Base-by-base conservation (phyloP, 2,329 filamentous ascomycete genomes). In the Acrocalymma vagum region DNA sequence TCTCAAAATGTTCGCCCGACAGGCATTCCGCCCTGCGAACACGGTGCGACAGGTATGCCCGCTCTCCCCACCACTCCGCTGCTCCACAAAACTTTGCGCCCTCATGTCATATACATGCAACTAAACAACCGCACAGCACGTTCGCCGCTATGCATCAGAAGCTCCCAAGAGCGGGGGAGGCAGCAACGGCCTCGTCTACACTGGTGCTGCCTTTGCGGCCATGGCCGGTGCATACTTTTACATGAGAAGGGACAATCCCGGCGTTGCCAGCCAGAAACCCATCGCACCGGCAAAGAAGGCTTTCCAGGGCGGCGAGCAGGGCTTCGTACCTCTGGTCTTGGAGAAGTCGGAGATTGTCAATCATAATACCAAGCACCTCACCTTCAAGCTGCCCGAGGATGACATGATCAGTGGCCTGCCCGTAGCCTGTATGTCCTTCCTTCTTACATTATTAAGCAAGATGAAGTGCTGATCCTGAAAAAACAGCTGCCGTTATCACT, bases 311-410 rank as follows among this genome's bases (percentile, higher is more conserved):
- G 90, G 90, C 53, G 90, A 95, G 48, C 91, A 96, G 74, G 92
- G 90, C 55, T 97, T 91, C 74, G 71, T 96, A 51, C 85, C 84
- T 49, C 80, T 97, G 57, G 85, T 88, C 75, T 79, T 97, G 41
- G 83, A 90, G 41, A 84, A 86, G 40, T 81, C 91, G 33, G 87
- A 95, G 74, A 74, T 78, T 29, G 74, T 96, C 75, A 96, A 90
- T 78, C 88, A 92, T 80, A 97, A 97, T 80, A 95, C 91, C 61
- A 97, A 97, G 84, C 86, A 83, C 61, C 80, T 97, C 68, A 85
- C 88, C 60, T 97, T 99, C 74, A 84, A 86, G 62, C 84, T 97
- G 28, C 89, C 90, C 11, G 88, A 95, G 69, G 79, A 83, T 50
- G 87, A 96, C 68, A 83, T 87, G 73, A 86, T 95, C 37, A 93